Evolutionary conservation across 768 basidiomycete species (phyloP), one percentile per base, ranked within the genome.

Genomic region (Macrocybe gigantea): DNA sequence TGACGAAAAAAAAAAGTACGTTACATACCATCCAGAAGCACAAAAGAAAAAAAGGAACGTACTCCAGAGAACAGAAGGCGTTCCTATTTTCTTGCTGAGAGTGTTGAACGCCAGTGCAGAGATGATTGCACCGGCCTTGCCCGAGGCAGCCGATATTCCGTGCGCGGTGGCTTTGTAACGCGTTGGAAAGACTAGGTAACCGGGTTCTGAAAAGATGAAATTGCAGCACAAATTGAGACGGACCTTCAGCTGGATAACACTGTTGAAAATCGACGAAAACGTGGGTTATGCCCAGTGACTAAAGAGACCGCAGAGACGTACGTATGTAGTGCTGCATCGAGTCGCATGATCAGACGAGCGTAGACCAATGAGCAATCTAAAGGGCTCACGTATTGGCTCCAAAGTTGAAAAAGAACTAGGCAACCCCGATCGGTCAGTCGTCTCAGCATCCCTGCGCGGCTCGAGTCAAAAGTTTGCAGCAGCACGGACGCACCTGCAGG

Each of bases 391-490:
- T 67, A 58, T 87, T 88, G 3, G 84, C 82, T 13, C 87, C 86
- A 56, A 87, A 89, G 67, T 88, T 88, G 73, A 88, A 88, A 73
- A 88, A 86, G 70, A 86, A 86, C 71, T 81, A 51, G 0, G 40
- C 13, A 33, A 57, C 22, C 22, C 22, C 22, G 22, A 4, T 22
- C 22, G 4, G 22, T 22, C 22, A 22, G 22, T 22, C 22, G 22
- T 22, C 22, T 22, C 4, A 22, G 22, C 22, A 22, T 22, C 22
- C 22, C 48, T 7, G 50, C 30, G 14, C 11, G 11, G 33, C 3
- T 0, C 46, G 9, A 32, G 15, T 9, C n/a, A 30, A 37, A 31
- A 7, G 49, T 57, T 8, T 33, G 77, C 72, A 64, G 77, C 72
- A 64, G 22, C 22, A 22, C 22, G 22, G 22, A 22, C 22, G 22